phyloP scores from a whole-genome alignment of 495 filamentous ascomycete genomes.

The Antarctomyces pellizariae region DNA sequence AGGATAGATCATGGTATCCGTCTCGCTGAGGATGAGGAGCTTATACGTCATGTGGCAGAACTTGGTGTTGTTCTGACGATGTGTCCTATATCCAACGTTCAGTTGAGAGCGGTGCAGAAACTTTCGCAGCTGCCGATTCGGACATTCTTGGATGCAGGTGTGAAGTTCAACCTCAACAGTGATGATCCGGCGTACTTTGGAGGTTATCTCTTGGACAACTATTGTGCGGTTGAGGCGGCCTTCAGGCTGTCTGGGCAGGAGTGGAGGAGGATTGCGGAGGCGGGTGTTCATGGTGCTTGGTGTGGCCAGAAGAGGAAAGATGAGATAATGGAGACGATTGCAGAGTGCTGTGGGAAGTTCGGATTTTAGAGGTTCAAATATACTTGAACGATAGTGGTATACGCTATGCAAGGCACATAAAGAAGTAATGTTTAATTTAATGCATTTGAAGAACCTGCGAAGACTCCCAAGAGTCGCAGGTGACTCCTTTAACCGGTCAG shows the following conservation, averaged over 20 bases:
- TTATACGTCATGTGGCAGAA: slow-evolving; percentile 32
- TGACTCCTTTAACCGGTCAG: too few relatives aligned
- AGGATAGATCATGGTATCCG: slow-evolving; percentile 56
- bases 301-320: slow-evolving; percentile 22
- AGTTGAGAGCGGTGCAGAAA: slow-evolving; percentile 29
- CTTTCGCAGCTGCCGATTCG: slow-evolving; percentile 39
- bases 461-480: too few relatives aligned
- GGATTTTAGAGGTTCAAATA: background rate
- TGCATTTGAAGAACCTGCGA: too few relatives aligned
- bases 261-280: slow-evolving; percentile 38
- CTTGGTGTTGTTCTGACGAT: slow-evolving; percentile 36
- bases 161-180: slow-evolving; percentile 47
- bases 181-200: slow-evolving; percentile 72
- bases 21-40: slow-evolving; percentile 31
- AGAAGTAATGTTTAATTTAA: too few relatives aligned
- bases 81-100: slow-evolving; percentile 54
- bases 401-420: too few relatives aligned
- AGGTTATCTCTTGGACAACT: slow-evolving; percentile 53
- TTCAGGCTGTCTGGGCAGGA: slow-evolving; percentile 34
- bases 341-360: slow-evolving; percentile 8
- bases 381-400: too few relatives aligned
- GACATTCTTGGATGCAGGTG: slow-evolving; percentile 36
- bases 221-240: slow-evolving; percentile 51
- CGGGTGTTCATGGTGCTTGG: slow-evolving; percentile 39
- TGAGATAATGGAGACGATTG: slow-evolving; percentile 18